Evolutionary conservation across 441 rosid genomes (phyloP).

Genomic region (Gossypium schwendimanii): DNA sequence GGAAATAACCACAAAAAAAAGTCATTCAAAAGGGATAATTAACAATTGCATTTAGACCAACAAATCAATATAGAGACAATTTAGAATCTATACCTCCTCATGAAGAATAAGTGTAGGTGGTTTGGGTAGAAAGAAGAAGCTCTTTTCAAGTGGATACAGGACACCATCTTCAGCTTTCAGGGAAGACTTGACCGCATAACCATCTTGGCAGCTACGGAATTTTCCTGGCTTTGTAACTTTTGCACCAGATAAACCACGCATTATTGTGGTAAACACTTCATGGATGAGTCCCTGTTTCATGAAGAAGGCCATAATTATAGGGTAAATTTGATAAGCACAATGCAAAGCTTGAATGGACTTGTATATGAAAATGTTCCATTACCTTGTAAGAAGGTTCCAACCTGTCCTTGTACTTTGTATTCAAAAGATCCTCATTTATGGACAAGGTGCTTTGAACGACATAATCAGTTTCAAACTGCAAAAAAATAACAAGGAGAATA

Average conservation of each 20-base stretch:
- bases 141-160: slow-evolving; percentile 91
- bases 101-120: slow-evolving; percentile 97
- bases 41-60: slow-evolving; percentile 8
- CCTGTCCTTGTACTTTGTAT: slow-evolving; percentile 83
- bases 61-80: not conserved
- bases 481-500: slow-evolving; percentile 1
- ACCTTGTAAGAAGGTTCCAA: slow-evolving; percentile 79
- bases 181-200: slow-evolving; percentile 95
- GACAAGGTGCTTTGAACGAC: slow-evolving; percentile 53
- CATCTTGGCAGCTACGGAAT: slow-evolving; percentile 93
- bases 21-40: not conserved
- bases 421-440: slow-evolving; percentile 69
- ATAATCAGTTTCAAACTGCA: slow-evolving; percentile 75
- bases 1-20: not conserved
- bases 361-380: slow-evolving; percentile 3
- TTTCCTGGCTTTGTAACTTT: slow-evolving; percentile 95
- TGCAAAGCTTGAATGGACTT: not conserved
- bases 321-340: not conserved
- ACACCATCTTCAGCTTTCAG: slow-evolving; percentile 97
- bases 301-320: slow-evolving; percentile 5
- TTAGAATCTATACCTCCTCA: slow-evolving; percentile 60
- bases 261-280: slow-evolving; percentile 77
- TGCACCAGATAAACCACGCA: slow-evolving; percentile 90
- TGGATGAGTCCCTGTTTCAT: slow-evolving; percentile 76
- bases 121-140: slow-evolving; percentile 94